Percentiles rank a stretch among this genome's conserved stretches.
Conservation (phyloP, 2,329 filamentous ascomycete genomes). For the Ophiosphaerella narmari region DNA sequence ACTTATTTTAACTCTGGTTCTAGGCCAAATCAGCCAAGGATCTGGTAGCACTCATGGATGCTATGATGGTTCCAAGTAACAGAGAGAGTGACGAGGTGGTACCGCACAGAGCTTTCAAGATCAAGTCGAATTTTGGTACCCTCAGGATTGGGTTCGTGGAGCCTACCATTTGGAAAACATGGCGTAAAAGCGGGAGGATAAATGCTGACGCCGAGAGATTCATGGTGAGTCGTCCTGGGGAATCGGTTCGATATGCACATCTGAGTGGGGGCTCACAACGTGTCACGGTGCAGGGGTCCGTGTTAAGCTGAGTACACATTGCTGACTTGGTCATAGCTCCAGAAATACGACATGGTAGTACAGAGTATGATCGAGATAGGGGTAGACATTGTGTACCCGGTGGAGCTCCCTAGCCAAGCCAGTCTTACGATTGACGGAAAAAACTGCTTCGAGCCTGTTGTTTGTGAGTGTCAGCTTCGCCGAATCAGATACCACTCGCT, state of each 20-base stretch:
- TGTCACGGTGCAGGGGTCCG: conserved; percentile 2
- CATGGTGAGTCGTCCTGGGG: conserved; percentile 33
- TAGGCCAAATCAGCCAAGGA: conserved; percentile 44
- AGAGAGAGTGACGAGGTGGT: conserved; percentile 27
- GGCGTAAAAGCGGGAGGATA: conserved; percentile 41
- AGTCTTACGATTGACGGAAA: conserved; percentile 36
- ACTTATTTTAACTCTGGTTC: neutral
- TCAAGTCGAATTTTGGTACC: conserved; percentile 37
- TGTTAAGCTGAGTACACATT: conserved; percentile 5
- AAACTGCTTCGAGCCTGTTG: conserved; percentile 44
- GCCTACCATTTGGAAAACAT: conserved; percentile 41
- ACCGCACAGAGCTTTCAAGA: conserved; percentile 34
- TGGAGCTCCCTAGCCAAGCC: conserved; percentile 37
- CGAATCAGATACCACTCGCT: neutral
- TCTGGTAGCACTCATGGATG: conserved; percentile 36
- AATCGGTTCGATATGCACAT: neutral
- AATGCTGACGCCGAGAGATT: conserved; percentile 44
- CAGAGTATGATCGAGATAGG: conserved; percentile 44
- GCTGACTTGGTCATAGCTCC: conserved; percentile 28
- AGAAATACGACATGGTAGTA: conserved; percentile 44
- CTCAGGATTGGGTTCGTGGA: conserved; percentile 44
- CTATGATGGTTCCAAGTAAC: conserved; percentile 39
- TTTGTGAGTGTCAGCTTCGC: conserved; percentile 33
- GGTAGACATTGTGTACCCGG: conserved; percentile 42
- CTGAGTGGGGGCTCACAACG: neutral